Conservation (phyloP, 352 stramenopile species). For the Peronospora belbahrii region DNA sequence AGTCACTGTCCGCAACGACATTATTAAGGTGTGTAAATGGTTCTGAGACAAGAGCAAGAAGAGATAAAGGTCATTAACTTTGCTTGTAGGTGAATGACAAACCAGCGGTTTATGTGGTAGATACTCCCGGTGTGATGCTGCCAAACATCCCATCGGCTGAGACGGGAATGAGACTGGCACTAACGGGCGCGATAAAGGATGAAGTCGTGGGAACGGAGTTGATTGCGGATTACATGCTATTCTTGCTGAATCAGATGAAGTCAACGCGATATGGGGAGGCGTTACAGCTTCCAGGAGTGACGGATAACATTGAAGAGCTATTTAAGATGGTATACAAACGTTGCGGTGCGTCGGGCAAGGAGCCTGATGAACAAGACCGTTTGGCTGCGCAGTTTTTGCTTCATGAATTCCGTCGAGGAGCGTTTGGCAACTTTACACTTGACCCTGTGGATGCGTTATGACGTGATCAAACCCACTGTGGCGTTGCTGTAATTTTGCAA, state of each 20-base stretch:
- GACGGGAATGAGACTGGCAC: constrained; percentile 74
- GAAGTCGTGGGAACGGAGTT: constrained; percentile 77
- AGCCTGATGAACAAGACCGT: constrained; percentile 54
- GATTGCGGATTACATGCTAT: constrained; percentile 88
- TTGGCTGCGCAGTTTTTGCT: constrained; percentile 67
- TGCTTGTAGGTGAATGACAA: constrained; percentile 67
- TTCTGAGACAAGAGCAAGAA: background rate
- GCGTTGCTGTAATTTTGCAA: constrained; percentile 11
- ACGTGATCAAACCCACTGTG: constrained; percentile 7
- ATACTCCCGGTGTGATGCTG: constrained; percentile 86
- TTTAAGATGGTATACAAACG: constrained; percentile 56
- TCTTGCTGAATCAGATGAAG: constrained; percentile 71
- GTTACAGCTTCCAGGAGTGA: constrained; percentile 55
- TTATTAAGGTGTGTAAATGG: constrained; percentile 64
- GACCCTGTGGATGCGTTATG: constrained; percentile 32
- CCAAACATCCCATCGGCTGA: constrained; percentile 75
- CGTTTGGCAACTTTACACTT: constrained; percentile 80
- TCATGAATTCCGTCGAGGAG: constrained; percentile 64
- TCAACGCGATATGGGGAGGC: constrained; percentile 76
- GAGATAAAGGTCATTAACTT: constrained; percentile 6
- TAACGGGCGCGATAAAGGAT: constrained; percentile 85
- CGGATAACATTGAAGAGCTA: constrained; percentile 62
- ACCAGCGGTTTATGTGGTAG: constrained; percentile 82
- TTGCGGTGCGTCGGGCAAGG: constrained; percentile 73
- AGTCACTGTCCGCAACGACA: constrained; percentile 81